These are phyloP conservation scores for Umbellularia californica DNA, from an alignment of 164 flowering plant species.

Conservation along the genomic window DNA sequence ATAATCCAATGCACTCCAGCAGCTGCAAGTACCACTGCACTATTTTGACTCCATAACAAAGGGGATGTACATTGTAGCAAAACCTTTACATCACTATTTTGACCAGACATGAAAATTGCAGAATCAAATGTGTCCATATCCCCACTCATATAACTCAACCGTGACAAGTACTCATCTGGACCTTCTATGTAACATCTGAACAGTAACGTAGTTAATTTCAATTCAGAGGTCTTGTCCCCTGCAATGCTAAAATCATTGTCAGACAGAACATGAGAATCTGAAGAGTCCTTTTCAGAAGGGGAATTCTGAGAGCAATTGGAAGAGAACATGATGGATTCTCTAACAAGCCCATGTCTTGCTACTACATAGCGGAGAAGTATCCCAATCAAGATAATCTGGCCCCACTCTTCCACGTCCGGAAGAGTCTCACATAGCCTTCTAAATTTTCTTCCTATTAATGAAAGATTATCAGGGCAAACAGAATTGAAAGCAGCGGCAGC, in stretches of 20 bases:
- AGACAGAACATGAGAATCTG: conserved; percentile 18
- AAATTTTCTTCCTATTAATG: conserved; percentile 66
- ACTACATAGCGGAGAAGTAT: conserved; percentile 79
- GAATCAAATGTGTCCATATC: conserved; percentile 27
- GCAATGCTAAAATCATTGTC: conserved; percentile 21
- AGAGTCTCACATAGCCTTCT: conserved; percentile 75
- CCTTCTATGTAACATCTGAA: conserved; percentile 84
- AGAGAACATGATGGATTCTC: conserved; percentile 66
- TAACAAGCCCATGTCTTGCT: conserved; percentile 82
- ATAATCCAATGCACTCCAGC: conserved; percentile 97
- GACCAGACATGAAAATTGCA: conserved; percentile 44
- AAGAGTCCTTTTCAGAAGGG: conserved; percentile 33
- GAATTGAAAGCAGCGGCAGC: conserved; percentile 89
- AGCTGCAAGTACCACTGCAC: conserved; percentile 96
- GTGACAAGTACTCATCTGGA: conserved; percentile 71
- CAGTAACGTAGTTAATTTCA: conserved; percentile 46
- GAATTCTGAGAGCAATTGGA: conserved; percentile 21
- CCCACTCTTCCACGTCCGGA: conserved; percentile 99
- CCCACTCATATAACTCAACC: conserved; percentile 30
- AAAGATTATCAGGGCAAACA: conserved; percentile 74
- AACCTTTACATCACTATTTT: conserved; percentile 61
- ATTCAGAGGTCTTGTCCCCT: conserved; percentile 10
- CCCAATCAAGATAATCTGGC: conserved; percentile 78
- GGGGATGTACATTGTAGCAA: conserved; percentile 90
- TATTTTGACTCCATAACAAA: conserved; percentile 92